These are phyloP conservation scores for Aspergillus wentii DNA, from an alignment of 495 filamentous ascomycete genomes.

Conservation along the genomic window DNA sequence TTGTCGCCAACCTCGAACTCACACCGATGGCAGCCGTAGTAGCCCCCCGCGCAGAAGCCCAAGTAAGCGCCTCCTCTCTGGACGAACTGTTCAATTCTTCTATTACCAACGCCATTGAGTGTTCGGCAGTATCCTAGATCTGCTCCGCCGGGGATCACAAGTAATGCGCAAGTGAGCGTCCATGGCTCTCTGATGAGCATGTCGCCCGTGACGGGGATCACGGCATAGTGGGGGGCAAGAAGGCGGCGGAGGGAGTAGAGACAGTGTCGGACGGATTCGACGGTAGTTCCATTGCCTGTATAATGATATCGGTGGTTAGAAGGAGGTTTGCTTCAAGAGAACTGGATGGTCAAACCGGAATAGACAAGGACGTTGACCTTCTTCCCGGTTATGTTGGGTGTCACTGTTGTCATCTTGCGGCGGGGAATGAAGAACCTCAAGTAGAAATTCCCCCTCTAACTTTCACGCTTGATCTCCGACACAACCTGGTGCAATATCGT, in stretches of 20 bases:
- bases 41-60: conserved; percentile 91
- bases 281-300: conserved; percentile 75
- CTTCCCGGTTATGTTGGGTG: conserved; percentile 49
- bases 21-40: conserved; percentile 75
- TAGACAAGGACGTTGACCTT: conserved; percentile 87
- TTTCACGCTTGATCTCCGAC: no score
- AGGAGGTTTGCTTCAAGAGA: conserved; percentile 2
- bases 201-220: conserved; percentile 74
- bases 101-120: conserved; percentile 85
- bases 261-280: conserved; percentile 84
- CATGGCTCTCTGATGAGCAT: conserved; percentile 89
- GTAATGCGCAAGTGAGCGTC: conserved; percentile 76
- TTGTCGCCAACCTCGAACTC: conserved; percentile 89
- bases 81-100: conserved; percentile 77
- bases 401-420: conserved; percentile 29
- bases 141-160: conserved; percentile 93
- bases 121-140: conserved; percentile 87
- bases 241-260: conserved; percentile 83
- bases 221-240: conserved; percentile 89
- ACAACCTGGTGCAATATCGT: no score
- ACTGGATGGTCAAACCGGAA: conserved; percentile 51
- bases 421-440: no score
- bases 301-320: background rate
- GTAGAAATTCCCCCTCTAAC: no score
- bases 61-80: conserved; percentile 80